Base-by-base conservation (phyloP, 345 rosid species). In the Durio zibethinus region DNA sequence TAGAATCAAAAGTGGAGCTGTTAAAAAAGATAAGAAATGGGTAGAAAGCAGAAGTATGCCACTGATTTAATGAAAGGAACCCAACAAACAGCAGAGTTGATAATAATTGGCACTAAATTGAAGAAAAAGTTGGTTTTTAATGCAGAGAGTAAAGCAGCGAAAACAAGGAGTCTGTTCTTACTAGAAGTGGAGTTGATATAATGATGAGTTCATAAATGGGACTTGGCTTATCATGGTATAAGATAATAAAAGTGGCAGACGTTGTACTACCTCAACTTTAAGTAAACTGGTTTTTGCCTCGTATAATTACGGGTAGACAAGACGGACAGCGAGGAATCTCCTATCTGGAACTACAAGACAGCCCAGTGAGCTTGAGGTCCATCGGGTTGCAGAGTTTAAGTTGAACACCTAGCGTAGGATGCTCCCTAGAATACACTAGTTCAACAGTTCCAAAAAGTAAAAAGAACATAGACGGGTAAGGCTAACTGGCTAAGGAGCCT, bases 341-440 rank as follows among this genome's bases (percentile, higher is more conserved):
- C 52, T 2, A 29, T 48, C 33, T 52, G 79, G 54, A n/a, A 61
- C 85, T 84, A 85, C 54, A 73, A 21, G 86, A 80, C 90, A 80
- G 35, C 52, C 40, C 38, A 76, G 77, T 84, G 84, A 79, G 83
- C 84, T 80, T 83, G 82, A 50, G 80, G 57, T n/a, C 78, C 85
- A 78, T 73, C 20, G 63, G 72, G 54, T 33, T 76, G 57, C 76
- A 76, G 80, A 50, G 38, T 18, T n/a, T n/a, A n/a, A n/a, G n/a
- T n/a, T n/a, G n/a, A 48, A 48, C n/a, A 48, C 16, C 5, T 15
- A 48, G 16, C 53, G 2, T 48, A 48, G 53, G 53, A 48, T 48
- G 53, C 12, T 2, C 53, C 53, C 53, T 3, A 48, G 3, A 48
- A 15, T 48, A 16, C 18, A 50, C 56, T 27, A 59, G 7, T 16